Conservation (phyloP, 1,139 yeast genomes). For the Pichia inconspicua region DNA sequence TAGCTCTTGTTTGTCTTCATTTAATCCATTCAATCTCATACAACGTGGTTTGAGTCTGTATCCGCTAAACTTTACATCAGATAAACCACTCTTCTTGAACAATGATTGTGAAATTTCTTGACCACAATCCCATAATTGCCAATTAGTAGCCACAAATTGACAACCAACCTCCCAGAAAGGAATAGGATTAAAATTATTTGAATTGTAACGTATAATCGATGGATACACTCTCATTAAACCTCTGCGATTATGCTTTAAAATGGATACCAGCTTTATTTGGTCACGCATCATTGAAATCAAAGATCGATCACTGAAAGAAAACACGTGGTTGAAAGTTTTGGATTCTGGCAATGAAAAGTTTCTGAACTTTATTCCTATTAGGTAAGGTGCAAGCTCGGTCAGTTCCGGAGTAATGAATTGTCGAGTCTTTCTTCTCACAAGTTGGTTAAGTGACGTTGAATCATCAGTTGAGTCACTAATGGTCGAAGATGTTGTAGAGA, state of each 20-base stretch:
- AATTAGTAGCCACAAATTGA: slow-evolving; percentile 93
- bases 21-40: slow-evolving; percentile 21
- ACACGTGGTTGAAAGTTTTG: slow-evolving; percentile 71
- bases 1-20: slow-evolving; percentile 18
- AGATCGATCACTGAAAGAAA: slow-evolving; percentile 74
- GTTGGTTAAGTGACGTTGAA: slow-evolving; percentile 10
- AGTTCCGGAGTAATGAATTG: slow-evolving; percentile 43
- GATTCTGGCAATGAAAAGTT: slow-evolving; percentile 85
- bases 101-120: slow-evolving; percentile 86
- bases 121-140: slow-evolving; percentile 91
- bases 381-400: slow-evolving; percentile 55
- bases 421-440: slow-evolving; percentile 20
- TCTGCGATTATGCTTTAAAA: slow-evolving; percentile 69
- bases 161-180: slow-evolving; percentile 76
- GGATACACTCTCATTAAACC: slow-evolving; percentile 85
- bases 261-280: slow-evolving; percentile 39
- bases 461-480: slow-evolving; percentile 37
- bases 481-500: slow-evolving; percentile 34
- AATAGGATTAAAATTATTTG: slow-evolving; percentile 76
- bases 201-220: slow-evolving; percentile 62
- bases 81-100: slow-evolving; percentile 36
- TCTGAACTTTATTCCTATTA: slow-evolving; percentile 68
- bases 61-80: slow-evolving; percentile 46
- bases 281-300: slow-evolving; percentile 60
- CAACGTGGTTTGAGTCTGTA: slow-evolving; percentile 65